Evolutionary conservation across 345 rosid species (phyloP), one percentile per base, ranked within the genome.

Genomic region (Hypericum androsaemum): DNA sequence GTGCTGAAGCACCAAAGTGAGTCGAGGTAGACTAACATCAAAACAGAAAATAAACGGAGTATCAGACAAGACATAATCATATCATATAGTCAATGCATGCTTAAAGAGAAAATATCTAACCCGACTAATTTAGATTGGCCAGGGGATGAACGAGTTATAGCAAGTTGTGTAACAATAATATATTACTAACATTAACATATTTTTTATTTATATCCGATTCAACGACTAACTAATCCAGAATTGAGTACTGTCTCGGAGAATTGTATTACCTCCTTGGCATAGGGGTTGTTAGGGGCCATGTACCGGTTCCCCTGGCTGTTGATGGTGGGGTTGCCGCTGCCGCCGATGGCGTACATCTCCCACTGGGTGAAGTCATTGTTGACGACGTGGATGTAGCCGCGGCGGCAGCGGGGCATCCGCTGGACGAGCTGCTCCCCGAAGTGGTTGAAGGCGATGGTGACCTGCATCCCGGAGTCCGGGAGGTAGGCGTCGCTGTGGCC

Each of bases 301-400:
- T 85, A 92, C 1, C 96, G 88, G 57, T 92, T 92, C 43, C 97
- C 96, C 58, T 92, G 97, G 65, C 98, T 88, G 41, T 88, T 92
- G 22, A 92, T 92, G 37, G 98, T 92, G 0, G 98, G 96, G 62
- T 70, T 88, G 10, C 89, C 98, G 42, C 98, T 92, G 4, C 98
- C 98, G 0, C 98, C 98, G 44, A 92, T 92, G 0, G 97, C 98
- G 36, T 92, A 92, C 98, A 92, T 92, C 62, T 92, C 95, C 98
- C 98, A 92, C 43, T 72, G 77, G 0, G 98, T 87, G 59, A 80
- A 92, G 56, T 87, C 98, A 16, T 92, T 92, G 67, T 92, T 92
- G 16, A 85, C 98, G 12, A 92, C 98, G 43, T 92, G 98, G 43
- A 92, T 84, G 51, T 87, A 92, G 6, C 98, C 98, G 6, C 74